Base-by-base conservation (phyloP, 2,329 filamentous ascomycete genomes). In the Fusarium camptoceras region DNA sequence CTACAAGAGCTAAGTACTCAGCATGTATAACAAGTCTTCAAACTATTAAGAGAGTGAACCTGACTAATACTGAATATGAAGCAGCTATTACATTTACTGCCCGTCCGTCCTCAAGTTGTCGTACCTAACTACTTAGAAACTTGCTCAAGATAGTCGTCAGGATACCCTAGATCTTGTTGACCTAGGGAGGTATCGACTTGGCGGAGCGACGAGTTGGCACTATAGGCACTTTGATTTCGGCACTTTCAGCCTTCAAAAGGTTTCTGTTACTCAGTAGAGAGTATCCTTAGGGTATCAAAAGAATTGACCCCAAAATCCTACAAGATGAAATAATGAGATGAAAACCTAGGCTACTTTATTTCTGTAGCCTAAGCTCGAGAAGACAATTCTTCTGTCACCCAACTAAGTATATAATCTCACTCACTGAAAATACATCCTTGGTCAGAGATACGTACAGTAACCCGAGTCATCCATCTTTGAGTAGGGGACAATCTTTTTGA, bases 401-500 rank as follows among this genome's bases (percentile, higher is more conserved):
- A 37, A 10, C 27, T 27, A 37, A 10, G 9, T 27, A 10, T 31
- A 31, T 16, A 31, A 27, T 31, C 30, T 8, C 30, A 31, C 4
- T 16, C n/a, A 31, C 30, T 31, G 30, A 31, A 31, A 31, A 31
- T 31, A n/a, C n/a, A n/a, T n/a, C n/a, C n/a, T n/a, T n/a, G n/a
- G n/a, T n/a, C n/a, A n/a, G n/a, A n/a, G n/a, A n/a, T n/a, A 31
- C 15, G 30, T 31, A 31, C 30, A 14, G 14, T 20, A 53, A 37
- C 39, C 28, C 18, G 39, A 60, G 59, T 64, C 54, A 55, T 59
- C 22, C 31, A 39, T 27, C 34, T 31, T 62, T 20, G n/a, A 25
- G 43, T 41, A 22, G 42, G 37, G 31, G 34, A 37, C 39, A 58
- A 53, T 53, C 44, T 42, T 60, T 44, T 43, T 11, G 44, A 54